Percentiles rank a stretch among this genome's conserved stretches.
phyloP scores from a whole-genome alignment of 306 rosid genomes.

The Senna siamea region DNA sequence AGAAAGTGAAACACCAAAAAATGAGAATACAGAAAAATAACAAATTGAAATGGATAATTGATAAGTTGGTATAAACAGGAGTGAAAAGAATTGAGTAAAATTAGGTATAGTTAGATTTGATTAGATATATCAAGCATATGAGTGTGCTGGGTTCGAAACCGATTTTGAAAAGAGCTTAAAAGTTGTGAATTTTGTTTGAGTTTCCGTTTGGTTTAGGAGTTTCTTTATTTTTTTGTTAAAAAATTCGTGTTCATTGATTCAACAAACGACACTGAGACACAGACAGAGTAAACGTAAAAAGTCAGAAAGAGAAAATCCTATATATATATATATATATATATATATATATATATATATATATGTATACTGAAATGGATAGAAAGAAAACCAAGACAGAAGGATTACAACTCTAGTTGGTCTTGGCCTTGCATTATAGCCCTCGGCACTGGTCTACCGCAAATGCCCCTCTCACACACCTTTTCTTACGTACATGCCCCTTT shows the following conservation, averaged over 20 bases:
- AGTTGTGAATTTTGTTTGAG: slow-evolving; percentile 30
- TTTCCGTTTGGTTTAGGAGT: slow-evolving; percentile 46
- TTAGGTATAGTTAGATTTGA: slow-evolving; percentile 26
- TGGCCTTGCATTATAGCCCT: slow-evolving; percentile 48
- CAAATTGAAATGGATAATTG: slow-evolving; percentile 21
- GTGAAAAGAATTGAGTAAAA: slow-evolving; percentile 1
- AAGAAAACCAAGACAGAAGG: slow-evolving; percentile 36
- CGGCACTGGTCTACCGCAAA: slow-evolving; percentile 7
- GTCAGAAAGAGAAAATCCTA: slow-evolving; percentile 44
- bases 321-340: neutral
- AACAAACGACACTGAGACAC: slow-evolving; percentile 42
- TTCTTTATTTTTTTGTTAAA: neutral
- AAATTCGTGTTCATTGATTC: slow-evolving; percentile 41
- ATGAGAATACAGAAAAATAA: neutral
- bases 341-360: neutral
- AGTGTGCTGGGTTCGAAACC: slow-evolving; percentile 60
- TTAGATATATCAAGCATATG: slow-evolving; percentile 7
- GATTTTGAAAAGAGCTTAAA: slow-evolving; percentile 13
- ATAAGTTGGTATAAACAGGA: neutral
- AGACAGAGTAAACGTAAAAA: slow-evolving; percentile 44
- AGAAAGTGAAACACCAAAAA: neutral
- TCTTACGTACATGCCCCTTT: slow-evolving; percentile 3
- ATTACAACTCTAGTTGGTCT: slow-evolving; percentile 39
- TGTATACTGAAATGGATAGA: neutral
- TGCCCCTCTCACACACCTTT: neutral